A percentile compares a stretch with the other conserved stretches of the same genome.
phyloP scores from a whole-genome alignment of 2,329 filamentous ascomycete genomes.

The Elsinoe fawcettii region DNA sequence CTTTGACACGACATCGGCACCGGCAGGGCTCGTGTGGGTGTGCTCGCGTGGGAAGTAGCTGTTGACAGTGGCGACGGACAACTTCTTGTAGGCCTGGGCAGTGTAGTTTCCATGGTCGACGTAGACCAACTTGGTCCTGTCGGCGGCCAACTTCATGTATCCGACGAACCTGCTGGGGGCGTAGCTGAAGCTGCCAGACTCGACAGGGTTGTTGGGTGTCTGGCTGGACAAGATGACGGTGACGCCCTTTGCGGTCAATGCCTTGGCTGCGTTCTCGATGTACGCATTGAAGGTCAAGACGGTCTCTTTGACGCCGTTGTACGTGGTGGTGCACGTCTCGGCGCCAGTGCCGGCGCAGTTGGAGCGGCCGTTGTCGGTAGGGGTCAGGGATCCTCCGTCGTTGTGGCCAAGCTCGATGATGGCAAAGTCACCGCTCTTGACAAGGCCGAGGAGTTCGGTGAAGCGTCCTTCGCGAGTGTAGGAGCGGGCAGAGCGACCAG shows the following conservation, averaged over 20 bases:
- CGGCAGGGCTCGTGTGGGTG: constrained; percentile 52
- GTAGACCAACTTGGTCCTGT: constrained; percentile 42
- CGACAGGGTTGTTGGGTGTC: constrained; percentile 58
- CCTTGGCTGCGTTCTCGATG: constrained; percentile 48
- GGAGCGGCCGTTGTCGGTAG: constrained; percentile 53
- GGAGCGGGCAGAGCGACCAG: constrained; percentile 58
- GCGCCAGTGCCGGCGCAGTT: constrained; percentile 50
- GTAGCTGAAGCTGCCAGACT: constrained; percentile 46
- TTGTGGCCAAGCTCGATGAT: constrained; percentile 69
- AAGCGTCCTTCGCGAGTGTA: constrained; percentile 61
- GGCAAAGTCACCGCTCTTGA: constrained; percentile 55
- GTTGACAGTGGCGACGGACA: constrained; percentile 46
- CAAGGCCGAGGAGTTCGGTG: constrained; percentile 44
- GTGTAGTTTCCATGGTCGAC: constrained; percentile 55
- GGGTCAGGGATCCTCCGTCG: constrained; percentile 52
- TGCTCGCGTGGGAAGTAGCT: constrained; percentile 52
- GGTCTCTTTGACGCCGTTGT: constrained; percentile 45
- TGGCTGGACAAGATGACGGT: constrained; percentile 52
- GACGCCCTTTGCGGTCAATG: constrained; percentile 50
- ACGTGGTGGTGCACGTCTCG: constrained; percentile 48
- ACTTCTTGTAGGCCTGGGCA: constrained; percentile 44
- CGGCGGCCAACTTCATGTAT: constrained; percentile 46
- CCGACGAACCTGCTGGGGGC: constrained; percentile 47
- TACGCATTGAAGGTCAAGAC: constrained; percentile 57
- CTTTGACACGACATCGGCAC: constrained; percentile 50